Evolutionary conservation across 2,329 filamentous ascomycete genomes (phyloP), one percentile per base, ranked within the genome.

Genomic region (Cercospora sesami): DNA sequence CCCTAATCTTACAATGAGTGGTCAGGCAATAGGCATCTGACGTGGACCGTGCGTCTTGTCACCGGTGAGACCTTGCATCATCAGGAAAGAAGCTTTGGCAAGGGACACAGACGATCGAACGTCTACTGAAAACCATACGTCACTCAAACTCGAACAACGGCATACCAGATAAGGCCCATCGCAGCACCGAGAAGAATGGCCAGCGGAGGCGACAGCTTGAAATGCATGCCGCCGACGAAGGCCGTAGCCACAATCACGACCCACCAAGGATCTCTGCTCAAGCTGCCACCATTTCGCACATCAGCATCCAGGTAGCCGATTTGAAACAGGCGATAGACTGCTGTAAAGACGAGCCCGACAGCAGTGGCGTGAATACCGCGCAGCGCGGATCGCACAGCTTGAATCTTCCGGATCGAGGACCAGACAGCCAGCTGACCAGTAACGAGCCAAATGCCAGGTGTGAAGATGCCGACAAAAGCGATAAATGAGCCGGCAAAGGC

Each of bases 261-360:
- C 81, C 81, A 83, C 80, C 78, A 83, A 1, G 81, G 79, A 72
- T 83, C 80, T 4, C 69, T 58, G 1, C 77, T 80, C 63, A 83
- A 69, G 67, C 75, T 78, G 48, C 73, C 75, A 5, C 81, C 80
- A 58, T 74, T 68, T 23, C 71, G 77, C 7, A 72, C 72, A 21
- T 80, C 75, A 4, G 77, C 75, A 23, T 79, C 80, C 48, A 82
- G 53, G 69, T 81, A 82, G 0, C 81, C 81, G 68, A 82, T 81
- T 69, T 81, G 77, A 77, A 81, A 82, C 2, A 83, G 75, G 7
- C 80, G 69, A 58, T 82, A 83, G 23, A 83, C 80, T 12, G 81
- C 81, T 1, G 81, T 82, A 62, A 80, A 82, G 0, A 83, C 79
- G 33, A 83, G 64, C 0, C 81, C 81, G 7, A 82, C 80, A 28